phyloP scores from a whole-genome alignment of 306 rosid genomes.

The Calophaca sinica region DNA sequence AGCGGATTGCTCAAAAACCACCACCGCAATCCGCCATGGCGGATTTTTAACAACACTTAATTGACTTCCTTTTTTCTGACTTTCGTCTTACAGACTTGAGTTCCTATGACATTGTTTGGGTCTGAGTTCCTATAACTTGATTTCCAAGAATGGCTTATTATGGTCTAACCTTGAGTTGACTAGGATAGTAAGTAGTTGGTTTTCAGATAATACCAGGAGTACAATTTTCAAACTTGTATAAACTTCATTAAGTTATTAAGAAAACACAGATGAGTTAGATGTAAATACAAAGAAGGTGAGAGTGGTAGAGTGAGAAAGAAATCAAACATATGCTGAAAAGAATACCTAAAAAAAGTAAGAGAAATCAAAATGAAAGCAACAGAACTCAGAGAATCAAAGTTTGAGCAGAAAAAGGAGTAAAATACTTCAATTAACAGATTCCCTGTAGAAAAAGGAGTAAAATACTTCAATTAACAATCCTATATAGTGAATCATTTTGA shows the following conservation, averaged over 20 bases:
- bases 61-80: background rate
- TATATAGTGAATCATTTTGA: background rate
- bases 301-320: conserved; percentile 2
- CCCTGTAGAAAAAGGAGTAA: background rate
- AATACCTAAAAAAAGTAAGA: background rate
- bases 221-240: background rate
- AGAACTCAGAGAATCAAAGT: background rate
- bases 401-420: background rate
- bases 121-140: background rate
- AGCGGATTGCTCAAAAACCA: too few relatives aligned
- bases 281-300: background rate
- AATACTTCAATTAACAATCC: background rate
- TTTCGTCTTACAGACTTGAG: background rate
- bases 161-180: background rate
- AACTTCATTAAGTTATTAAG: background rate
- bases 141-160: background rate
- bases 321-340: background rate
- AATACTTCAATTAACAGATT: background rate
- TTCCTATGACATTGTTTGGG: background rate
- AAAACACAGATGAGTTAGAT: background rate
- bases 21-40: too few relatives aligned
- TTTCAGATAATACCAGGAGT: background rate
- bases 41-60: too few relatives aligned
- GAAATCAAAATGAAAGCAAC: background rate
- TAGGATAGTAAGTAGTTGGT: background rate